These are phyloP conservation scores for Rosa lucieae DNA, from an alignment of 306 rosid species.

Conservation along the genomic window DNA sequence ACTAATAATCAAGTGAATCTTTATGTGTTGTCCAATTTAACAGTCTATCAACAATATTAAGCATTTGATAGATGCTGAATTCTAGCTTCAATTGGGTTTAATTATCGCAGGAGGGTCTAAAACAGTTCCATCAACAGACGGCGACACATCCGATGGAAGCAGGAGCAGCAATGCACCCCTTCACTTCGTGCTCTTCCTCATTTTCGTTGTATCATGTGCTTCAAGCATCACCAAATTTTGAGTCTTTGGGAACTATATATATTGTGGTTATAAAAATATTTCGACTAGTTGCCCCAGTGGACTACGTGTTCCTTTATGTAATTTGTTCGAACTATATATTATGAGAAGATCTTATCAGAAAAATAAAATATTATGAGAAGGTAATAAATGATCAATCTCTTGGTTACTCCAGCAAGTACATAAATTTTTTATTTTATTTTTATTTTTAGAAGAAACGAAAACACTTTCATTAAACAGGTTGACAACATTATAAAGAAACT, in stretches of 20 bases:
- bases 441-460: too few relatives aligned
- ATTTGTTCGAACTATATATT: too few relatives aligned
- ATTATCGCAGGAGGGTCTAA: slow-evolving; percentile 52
- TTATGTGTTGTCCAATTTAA: too few relatives aligned
- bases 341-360: too few relatives aligned
- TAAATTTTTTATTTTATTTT: too few relatives aligned
- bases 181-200: slow-evolving; percentile 29
- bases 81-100: slow-evolving; percentile 1
- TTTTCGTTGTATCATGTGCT: slow-evolving; percentile 36
- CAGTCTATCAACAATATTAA: not conserved
- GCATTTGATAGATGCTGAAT: not conserved
- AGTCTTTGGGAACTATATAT: slow-evolving; percentile 7
- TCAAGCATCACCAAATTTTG: slow-evolving; percentile 34
- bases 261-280: not conserved
- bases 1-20: not conserved
- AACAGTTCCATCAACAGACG: slow-evolving; percentile 43
- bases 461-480: too few relatives aligned
- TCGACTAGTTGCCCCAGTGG: too few relatives aligned
- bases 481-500: too few relatives aligned
- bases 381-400: too few relatives aligned
- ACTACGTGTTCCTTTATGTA: too few relatives aligned
- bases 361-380: too few relatives aligned
- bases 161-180: slow-evolving; percentile 28
- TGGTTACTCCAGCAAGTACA: too few relatives aligned
- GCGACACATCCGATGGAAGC: slow-evolving; percentile 47